A percentile compares a stretch with the other conserved stretches of the same genome.
Conservation (phyloP, 164 flowering plant species). For the Cinnamomum micranthum region DNA sequence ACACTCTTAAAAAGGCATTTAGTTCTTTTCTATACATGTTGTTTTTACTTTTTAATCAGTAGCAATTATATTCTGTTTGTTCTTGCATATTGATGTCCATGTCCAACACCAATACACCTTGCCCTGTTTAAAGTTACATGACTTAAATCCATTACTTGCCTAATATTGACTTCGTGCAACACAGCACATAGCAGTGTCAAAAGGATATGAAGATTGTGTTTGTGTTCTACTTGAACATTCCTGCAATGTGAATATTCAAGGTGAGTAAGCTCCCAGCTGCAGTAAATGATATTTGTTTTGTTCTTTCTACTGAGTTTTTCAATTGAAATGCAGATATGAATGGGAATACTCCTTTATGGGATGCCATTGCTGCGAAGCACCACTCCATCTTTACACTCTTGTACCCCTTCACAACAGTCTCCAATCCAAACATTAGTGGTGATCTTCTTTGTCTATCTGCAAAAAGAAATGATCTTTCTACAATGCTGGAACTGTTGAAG, state of each 20-base stretch:
- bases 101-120: not conserved
- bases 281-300: no score
- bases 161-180: not conserved
- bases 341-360: constrained; percentile 84
- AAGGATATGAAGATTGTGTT: constrained; percentile 85
- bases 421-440: constrained; percentile 56
- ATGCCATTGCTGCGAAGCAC: constrained; percentile 61
- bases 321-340: constrained; percentile 45
- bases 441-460: constrained; percentile 80
- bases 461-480: constrained; percentile 46
- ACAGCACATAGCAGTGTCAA: constrained; percentile 82
- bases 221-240: constrained; percentile 60
- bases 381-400: constrained; percentile 61
- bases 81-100: not conserved
- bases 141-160: not conserved
- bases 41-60: no score
- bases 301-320: not conserved
- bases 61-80: no score
- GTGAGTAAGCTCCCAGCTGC: constrained; percentile 23
- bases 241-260: constrained; percentile 55
- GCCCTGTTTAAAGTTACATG: not conserved
- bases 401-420: constrained; percentile 48
- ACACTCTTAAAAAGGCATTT: no score
- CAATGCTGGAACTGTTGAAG: constrained; percentile 61
- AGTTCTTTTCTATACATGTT: not conserved